Percentiles rank a stretch among this genome's conserved stretches.
Conservation (phyloP, 1,284 basidiomycete genomes). For the Golubevia pallescens region DNA sequence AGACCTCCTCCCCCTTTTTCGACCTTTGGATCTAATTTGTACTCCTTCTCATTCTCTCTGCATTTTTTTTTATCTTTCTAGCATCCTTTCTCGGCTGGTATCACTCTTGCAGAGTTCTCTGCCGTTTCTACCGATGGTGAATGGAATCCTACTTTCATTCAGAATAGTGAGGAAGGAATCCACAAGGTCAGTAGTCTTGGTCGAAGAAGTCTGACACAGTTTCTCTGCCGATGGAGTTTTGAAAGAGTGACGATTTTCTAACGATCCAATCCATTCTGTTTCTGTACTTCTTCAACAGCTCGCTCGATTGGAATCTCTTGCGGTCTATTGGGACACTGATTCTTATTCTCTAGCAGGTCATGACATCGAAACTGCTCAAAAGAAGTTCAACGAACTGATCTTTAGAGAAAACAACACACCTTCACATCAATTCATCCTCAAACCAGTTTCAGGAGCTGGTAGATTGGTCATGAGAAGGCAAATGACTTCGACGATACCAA, state of each 20-base stretch:
- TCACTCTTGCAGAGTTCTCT: constrained; percentile 90
- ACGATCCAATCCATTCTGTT: background rate
- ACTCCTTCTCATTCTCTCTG: background rate
- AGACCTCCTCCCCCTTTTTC: background rate
- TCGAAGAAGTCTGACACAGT: background rate
- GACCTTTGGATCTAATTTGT: background rate
- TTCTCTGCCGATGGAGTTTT: too few species aligned
- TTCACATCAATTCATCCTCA: constrained; percentile 89
- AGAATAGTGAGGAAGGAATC: constrained; percentile 84
- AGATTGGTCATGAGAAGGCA: constrained; percentile 78
- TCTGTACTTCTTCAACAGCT: too few species aligned
- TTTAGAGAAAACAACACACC: constrained; percentile 34
- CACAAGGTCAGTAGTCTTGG: constrained; percentile 75
- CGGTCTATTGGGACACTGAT: constrained; percentile 96
- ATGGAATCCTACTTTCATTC: constrained; percentile 95
- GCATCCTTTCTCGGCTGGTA: constrained; percentile 92
- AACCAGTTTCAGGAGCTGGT: constrained; percentile 94
- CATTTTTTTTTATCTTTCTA: constrained; percentile 61
- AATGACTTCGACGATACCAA: constrained; percentile 75
- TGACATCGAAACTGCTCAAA: constrained; percentile 72
- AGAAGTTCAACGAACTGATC: constrained; percentile 77
- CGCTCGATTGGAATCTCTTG: constrained; percentile 83
- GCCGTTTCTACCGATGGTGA: constrained; percentile 89
- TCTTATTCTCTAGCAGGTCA: constrained; percentile 78
- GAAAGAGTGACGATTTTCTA: too few species aligned